Percentiles rank a stretch among this genome's conserved stretches.
phyloP scores from a whole-genome alignment of 202 grass and related monocot species.

The Cymbopogon flexuosus region DNA sequence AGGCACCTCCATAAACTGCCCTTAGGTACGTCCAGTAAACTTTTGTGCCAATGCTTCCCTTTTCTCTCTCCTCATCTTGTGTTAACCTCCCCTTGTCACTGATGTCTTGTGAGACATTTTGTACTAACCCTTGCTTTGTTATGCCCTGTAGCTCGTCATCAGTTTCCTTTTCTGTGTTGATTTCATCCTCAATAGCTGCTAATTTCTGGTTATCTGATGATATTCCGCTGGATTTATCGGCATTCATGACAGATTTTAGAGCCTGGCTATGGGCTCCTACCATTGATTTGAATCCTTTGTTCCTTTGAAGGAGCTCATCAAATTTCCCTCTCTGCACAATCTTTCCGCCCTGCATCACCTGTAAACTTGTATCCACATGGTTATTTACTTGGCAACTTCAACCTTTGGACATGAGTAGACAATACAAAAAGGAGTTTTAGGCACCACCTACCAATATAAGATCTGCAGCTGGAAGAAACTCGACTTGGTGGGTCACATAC shows the following conservation, averaged over 20 bases:
- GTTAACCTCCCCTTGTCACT: constrained; percentile 68
- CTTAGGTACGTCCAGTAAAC: constrained; percentile 86
- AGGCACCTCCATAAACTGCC: constrained; percentile 65
- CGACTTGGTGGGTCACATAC: constrained; percentile 94
- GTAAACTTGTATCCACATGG: constrained; percentile 33
- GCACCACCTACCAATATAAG: constrained; percentile 68
- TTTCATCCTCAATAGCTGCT: constrained; percentile 38
- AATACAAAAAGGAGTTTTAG: constrained; percentile 6
- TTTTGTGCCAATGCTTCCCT: constrained; percentile 68
- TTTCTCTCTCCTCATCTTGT: constrained; percentile 93
- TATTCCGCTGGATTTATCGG: constrained; percentile 67
- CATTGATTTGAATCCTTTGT: constrained; percentile 77
- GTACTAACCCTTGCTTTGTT: constrained; percentile 70
- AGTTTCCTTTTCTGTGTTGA: constrained; percentile 35
- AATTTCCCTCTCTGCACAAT: constrained; percentile 81
- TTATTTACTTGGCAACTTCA: constrained; percentile 19
- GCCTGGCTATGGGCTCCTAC: constrained; percentile 90
- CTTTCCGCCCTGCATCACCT: constrained; percentile 92
- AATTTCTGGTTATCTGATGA: constrained; percentile 24
- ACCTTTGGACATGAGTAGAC: background rate
- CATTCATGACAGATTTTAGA: constrained; percentile 75
- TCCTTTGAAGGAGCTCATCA: constrained; percentile 72
- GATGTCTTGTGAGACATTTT: constrained; percentile 56
- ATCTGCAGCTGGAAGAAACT: constrained; percentile 88
- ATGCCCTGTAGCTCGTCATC: constrained; percentile 53